phyloP scores from a whole-genome alignment of 73 alveolate species.

The Uronychia binucleata region DNA sequence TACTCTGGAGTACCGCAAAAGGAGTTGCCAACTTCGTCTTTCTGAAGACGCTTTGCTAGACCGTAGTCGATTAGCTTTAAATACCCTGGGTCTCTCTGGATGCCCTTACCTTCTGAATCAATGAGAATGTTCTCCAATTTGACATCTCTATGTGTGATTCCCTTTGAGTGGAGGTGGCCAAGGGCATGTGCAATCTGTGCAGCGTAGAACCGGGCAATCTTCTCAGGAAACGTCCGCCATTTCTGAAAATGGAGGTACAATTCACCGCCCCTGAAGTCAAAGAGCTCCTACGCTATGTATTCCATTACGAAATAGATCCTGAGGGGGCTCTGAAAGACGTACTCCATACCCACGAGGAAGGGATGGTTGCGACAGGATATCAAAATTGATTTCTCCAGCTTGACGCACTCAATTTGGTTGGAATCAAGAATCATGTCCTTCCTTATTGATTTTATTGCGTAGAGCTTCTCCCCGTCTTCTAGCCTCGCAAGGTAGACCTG shows the following conservation, averaged over 20 bases:
- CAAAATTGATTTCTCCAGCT: slow-evolving; percentile 75
- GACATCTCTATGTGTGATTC: slow-evolving; percentile 79
- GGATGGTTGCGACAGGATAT: slow-evolving; percentile 65
- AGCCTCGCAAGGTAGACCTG: slow-evolving; percentile 72
- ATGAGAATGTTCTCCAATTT: slow-evolving; percentile 88
- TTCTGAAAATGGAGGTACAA: slow-evolving; percentile 71
- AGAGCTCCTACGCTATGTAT: slow-evolving; percentile 23
- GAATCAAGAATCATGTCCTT: slow-evolving; percentile 69
- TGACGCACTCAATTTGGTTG: slow-evolving; percentile 61
- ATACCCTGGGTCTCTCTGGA: slow-evolving; percentile 75
- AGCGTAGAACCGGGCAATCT: slow-evolving; percentile 70
- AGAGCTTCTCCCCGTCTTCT: slow-evolving; percentile 56
- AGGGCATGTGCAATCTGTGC: slow-evolving; percentile 76
- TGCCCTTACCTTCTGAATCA: slow-evolving; percentile 67
- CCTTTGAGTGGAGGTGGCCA: slow-evolving; percentile 74
- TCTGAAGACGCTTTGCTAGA: slow-evolving; percentile 61
- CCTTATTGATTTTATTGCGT: slow-evolving; percentile 82
- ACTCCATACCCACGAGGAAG: slow-evolving; percentile 70
- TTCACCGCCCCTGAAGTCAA: slow-evolving; percentile 76
- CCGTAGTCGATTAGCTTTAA: slow-evolving; percentile 80
- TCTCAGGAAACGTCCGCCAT: slow-evolving; percentile 63
- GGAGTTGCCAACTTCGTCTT: slow-evolving; percentile 52
- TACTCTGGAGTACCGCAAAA: slow-evolving; percentile 91
- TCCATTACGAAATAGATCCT: slow-evolving; percentile 81
- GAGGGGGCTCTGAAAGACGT: slow-evolving; percentile 71